Base-by-base conservation (phyloP, 129 eudicot genomes). In the Sambucus nigra region DNA sequence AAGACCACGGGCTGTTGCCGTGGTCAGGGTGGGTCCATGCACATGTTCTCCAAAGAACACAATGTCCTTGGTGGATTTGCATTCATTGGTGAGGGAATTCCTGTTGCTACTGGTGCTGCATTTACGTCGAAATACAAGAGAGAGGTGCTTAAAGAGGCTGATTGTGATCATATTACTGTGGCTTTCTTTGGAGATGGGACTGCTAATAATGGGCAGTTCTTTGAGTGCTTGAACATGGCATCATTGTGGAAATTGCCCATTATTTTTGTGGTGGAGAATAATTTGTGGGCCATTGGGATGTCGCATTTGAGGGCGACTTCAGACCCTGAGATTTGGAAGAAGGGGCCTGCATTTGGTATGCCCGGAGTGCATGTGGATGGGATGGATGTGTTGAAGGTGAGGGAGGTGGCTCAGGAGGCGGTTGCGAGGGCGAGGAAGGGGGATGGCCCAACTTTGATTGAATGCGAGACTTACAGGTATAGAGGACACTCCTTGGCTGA, bases 201-300 rank as follows among this genome's bases (percentile, higher is more conserved):
- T 61, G 61, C 75, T 27, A 82, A 82, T 66, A 82, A 82, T 44
- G 93, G 93, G 24, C 93, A 82, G 54, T 82, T 82, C 71, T 82
- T 66, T 23, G 93, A 82, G 77, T 82, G 93, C 61, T 69, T 82
- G 80, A 82, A 82, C 72, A 82, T 82, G 93, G 86, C 86, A 14
- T 86, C 86, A 11, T 41, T 82, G 47, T 82, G 86, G 93, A 82
- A 82, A 59, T 63, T 82, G 47, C 93, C 93, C 0, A 78, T 82
- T 41, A 69, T 82, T 19, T 82, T 82, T 63, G 93, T 82, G 29
- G 93, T 82, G 32, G 93, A 82, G 77, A 82, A 82, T 40, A 82
- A 82, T 58, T 57, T 82, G 72, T 82, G 93, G 93, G 86, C 93
- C 6, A 82, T 82, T 60, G 93, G 93, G 58, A 82, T 82, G 93